These are phyloP conservation scores for Leccinum longicurvipes DNA, from an alignment of 768 basidiomycete genomes.

Conservation along the genomic window DNA sequence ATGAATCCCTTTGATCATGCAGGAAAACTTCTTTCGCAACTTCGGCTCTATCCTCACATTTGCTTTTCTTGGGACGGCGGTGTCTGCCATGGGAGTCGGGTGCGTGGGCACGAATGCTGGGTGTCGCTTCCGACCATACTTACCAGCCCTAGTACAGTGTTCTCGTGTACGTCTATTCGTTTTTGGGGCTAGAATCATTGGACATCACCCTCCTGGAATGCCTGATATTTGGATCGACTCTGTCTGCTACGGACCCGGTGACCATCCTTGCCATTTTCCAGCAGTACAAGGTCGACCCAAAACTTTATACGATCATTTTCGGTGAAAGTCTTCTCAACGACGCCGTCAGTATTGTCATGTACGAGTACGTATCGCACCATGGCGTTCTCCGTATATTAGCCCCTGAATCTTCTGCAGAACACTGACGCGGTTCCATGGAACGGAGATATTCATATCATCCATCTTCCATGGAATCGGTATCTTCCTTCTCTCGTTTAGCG, in stretches of 20 bases:
- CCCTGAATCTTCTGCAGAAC: slow-evolving; percentile 52
- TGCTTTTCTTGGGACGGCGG: slow-evolving; percentile 93
- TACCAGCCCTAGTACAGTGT: slow-evolving; percentile 64
- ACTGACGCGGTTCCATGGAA: slow-evolving; percentile 85
- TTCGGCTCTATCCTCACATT: slow-evolving; percentile 95
- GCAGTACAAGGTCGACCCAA: slow-evolving; percentile 97
- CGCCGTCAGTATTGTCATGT: slow-evolving; percentile 99
- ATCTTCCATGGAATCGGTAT: slow-evolving; percentile 97
- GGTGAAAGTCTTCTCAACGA: slow-evolving; percentile 97
- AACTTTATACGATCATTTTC: slow-evolving; percentile 95
- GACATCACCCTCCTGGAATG: slow-evolving; percentile 88
- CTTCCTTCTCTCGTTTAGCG: slow-evolving; percentile 92
- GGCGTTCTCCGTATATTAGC: neutral
- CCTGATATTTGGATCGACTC: slow-evolving; percentile 91
- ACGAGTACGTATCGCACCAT: slow-evolving; percentile 71
- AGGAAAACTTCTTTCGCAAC: slow-evolving; percentile 99
- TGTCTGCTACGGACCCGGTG: slow-evolving; percentile 97
- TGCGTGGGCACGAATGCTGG: slow-evolving; percentile 38
- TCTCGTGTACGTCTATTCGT: slow-evolving; percentile 91
- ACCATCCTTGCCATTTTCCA: slow-evolving; percentile 99
- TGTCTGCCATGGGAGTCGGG: slow-evolving; percentile 96
- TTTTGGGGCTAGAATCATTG: slow-evolving; percentile 87
- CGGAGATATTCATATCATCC: slow-evolving; percentile 80
- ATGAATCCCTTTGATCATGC: slow-evolving; percentile 4
- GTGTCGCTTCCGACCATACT: slow-evolving; percentile 24